phyloP scores from a whole-genome alignment of 176 grass and related monocot species.

The Otatea glauca region DNA sequence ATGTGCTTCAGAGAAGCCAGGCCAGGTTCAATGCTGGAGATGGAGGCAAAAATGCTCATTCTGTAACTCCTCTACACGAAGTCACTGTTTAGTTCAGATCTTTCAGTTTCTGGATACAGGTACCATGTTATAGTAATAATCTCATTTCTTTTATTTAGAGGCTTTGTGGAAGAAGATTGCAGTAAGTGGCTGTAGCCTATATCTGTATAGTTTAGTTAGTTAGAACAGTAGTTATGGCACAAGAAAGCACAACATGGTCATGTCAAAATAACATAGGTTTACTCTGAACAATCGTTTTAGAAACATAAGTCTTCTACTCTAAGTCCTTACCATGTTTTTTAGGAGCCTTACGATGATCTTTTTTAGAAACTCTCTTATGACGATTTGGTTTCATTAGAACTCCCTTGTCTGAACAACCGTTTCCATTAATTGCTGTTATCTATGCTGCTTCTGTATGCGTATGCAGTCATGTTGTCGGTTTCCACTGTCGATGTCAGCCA shows the following conservation, averaged over 20 bases:
- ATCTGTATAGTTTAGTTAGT: neutral
- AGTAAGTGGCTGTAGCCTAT: conserved; percentile 28
- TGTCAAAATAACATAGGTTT: conserved; percentile 5
- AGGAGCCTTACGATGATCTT: neutral
- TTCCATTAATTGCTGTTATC: conserved; percentile 27
- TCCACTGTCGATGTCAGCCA: conserved; percentile 36
- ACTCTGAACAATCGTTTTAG: conserved; percentile 4
- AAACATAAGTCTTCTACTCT: conserved; percentile 6
- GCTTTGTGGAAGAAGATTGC: conserved; percentile 4
- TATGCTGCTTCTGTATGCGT: conserved; percentile 44
- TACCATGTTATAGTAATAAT: conserved; percentile 23
- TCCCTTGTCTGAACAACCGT: conserved; percentile 21
- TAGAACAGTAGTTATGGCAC: neutral
- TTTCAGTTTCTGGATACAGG: conserved; percentile 41
- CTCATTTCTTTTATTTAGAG: conserved; percentile 14
- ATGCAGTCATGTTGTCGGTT: conserved; percentile 65
- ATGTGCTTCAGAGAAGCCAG: conserved; percentile 10
- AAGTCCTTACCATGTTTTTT: conserved; percentile 3
- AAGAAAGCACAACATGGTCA: conserved; percentile 11
- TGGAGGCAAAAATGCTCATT: conserved; percentile 25
- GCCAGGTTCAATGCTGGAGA: conserved; percentile 11
- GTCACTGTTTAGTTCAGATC: neutral
- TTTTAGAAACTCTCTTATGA: neutral
- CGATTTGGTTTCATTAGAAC: conserved; percentile 20
- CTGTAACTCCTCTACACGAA: conserved; percentile 26